Percentiles rank a stretch among this genome's conserved stretches.
Conservation (phyloP, 169 alveolate species). For the Cardiosporidium cionae region DNA sequence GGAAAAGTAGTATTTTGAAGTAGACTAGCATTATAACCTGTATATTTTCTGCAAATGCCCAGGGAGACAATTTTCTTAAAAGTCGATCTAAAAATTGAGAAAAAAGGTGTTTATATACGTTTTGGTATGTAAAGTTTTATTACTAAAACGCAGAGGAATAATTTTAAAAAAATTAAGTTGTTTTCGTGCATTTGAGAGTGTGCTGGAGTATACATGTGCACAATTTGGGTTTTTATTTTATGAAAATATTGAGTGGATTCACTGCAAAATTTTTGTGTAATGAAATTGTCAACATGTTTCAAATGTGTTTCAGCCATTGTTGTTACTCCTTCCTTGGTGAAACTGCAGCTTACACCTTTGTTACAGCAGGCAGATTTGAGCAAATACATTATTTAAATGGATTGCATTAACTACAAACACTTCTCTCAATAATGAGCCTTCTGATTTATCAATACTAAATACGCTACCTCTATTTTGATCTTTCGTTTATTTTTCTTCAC, state of each 20-base stretch:
- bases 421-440: too few relatives aligned
- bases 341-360: not conserved
- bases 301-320: slow-evolving; percentile 1
- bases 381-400: slow-evolving; percentile 4
- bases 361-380: slow-evolving; percentile 3
- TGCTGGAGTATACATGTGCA: not conserved
- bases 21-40: not conserved
- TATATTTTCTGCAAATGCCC: not conserved
- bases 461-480: too few relatives aligned
- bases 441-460: too few relatives aligned
- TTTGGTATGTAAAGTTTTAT: not conserved
- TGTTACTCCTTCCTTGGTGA: slow-evolving; percentile 4
- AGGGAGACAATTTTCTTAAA: not conserved
- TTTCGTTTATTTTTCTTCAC: too few relatives aligned
- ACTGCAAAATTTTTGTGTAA: not conserved
- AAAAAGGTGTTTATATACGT: not conserved
- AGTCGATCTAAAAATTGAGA: not conserved
- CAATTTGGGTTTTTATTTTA: not conserved
- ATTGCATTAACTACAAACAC: too few relatives aligned
- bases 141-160: not conserved
- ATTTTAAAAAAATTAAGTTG: not conserved
- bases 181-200: not conserved
- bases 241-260: not conserved
- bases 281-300: not conserved
- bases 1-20: not conserved